Conservation (phyloP, 2,329 filamentous ascomycete genomes). For the Colletotrichum sp. region DNA sequence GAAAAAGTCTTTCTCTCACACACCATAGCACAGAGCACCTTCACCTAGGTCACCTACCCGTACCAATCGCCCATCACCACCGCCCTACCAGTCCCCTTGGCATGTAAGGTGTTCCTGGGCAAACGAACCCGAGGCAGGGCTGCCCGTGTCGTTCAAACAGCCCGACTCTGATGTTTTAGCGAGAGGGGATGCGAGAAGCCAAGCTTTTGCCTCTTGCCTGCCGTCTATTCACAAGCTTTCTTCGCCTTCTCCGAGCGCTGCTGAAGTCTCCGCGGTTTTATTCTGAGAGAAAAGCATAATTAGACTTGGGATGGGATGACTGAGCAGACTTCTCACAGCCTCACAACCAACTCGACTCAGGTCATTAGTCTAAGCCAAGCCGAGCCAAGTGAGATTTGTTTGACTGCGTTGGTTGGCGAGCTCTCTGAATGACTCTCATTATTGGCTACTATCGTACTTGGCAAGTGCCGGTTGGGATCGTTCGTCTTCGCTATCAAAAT, state of each 20-base stretch:
- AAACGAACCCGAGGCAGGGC: not conserved
- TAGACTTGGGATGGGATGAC: not conserved
- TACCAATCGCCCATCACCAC: not conserved
- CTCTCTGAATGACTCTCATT: not conserved
- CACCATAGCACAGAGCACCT: not conserved
- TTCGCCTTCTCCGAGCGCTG: not conserved
- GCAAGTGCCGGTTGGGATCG: not conserved
- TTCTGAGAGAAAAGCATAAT: not conserved
- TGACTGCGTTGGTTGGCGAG: not conserved
- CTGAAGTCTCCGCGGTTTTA: not conserved
- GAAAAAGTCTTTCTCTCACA: not conserved
- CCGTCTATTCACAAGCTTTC: not conserved
- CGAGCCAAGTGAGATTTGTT: not conserved
- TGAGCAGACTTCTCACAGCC: not conserved
- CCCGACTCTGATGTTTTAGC: not conserved
- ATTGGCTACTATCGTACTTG: not conserved
- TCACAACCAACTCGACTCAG: not conserved
- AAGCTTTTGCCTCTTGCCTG: not conserved
- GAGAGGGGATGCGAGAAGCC: not conserved
- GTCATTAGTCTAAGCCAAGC: not conserved
- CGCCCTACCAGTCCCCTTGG: not conserved
- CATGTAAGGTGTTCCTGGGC: not conserved
- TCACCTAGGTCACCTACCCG: not conserved
- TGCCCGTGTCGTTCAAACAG: not conserved
- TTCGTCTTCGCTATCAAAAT: not conserved